Evolutionary conservation across 805 yeast species (phyloP).

Genomic region (Metschnikowia lachancei): DNA sequence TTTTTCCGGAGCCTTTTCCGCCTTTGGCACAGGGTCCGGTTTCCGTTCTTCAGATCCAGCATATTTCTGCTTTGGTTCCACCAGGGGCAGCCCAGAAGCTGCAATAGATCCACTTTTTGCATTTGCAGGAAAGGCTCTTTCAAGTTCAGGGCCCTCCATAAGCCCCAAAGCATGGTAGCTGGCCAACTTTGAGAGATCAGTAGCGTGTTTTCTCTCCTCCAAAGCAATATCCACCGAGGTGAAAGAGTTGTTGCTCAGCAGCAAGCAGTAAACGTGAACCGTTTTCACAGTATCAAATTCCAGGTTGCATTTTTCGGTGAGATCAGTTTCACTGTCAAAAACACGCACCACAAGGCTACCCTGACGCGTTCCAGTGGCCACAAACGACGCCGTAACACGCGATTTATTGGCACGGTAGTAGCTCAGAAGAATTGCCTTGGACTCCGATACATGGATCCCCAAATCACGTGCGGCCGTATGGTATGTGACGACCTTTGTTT

Average conservation of each 20-base stretch:
- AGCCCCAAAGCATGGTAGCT: conserved; percentile 30
- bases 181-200: conserved; percentile 17
- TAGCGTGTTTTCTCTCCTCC: conserved; percentile 18
- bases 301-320: conserved; percentile 23
- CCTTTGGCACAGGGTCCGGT: background rate
- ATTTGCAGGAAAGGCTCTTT: background rate
- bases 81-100: background rate
- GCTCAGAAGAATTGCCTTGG: conserved; percentile 39
- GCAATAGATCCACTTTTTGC: background rate
- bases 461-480: conserved; percentile 41
- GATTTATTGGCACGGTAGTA: conserved; percentile 37
- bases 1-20: conserved; percentile 1
- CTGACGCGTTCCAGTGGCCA: conserved; percentile 37
- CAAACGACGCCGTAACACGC: conserved; percentile 39
- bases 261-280: conserved; percentile 41
- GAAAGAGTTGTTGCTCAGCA: conserved; percentile 18
- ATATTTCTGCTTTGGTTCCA: background rate
- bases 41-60: background rate
- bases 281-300: conserved; percentile 30
- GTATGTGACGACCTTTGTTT: conserved; percentile 34
- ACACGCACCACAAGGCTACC: conserved; percentile 21
- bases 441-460: conserved; percentile 34
- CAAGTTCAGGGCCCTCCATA: conserved; percentile 31
- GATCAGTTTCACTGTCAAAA: conserved; percentile 23
- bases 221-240: conserved; percentile 16